phyloP scores from a whole-genome alignment of 2,329 filamentous ascomycete species.

The Colletotrichum paranaense region DNA sequence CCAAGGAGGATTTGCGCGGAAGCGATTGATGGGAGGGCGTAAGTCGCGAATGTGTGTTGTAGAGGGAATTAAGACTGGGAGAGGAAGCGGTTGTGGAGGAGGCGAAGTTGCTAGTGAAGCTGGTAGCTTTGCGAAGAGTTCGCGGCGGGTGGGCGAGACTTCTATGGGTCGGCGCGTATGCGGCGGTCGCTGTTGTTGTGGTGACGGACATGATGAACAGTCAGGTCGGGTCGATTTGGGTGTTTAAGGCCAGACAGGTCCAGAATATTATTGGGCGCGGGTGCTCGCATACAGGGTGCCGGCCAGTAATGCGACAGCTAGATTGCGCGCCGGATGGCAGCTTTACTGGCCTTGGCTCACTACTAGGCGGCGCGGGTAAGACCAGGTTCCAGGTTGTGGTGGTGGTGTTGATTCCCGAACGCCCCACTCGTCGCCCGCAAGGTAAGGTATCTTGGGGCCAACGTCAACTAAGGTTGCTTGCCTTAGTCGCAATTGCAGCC shows the following conservation, averaged over 20 bases:
- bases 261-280: conserved; percentile 23
- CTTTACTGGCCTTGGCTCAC: conserved; percentile 24
- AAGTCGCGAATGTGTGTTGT: conserved; percentile 61
- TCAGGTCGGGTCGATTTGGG: conserved; percentile 8
- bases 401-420: conserved; percentile 14
- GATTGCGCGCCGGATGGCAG: conserved; percentile 18
- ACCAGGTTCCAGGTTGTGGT: conserved; percentile 31
- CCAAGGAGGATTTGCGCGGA: conserved; percentile 77
- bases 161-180: conserved; percentile 36
- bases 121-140: conserved; percentile 56
- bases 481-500: conserved; percentile 10
- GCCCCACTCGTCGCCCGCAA: conserved; percentile 24
- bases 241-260: conserved; percentile 1
- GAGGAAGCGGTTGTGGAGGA: conserved; percentile 61
- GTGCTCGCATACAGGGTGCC: conserved; percentile 22
- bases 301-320: conserved; percentile 15
- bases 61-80: conserved; percentile 67
- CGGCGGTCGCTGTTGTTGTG: conserved; percentile 35
- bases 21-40: conserved; percentile 53
- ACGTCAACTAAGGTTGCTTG: conserved; percentile 20
- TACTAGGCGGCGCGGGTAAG: conserved; percentile 24
- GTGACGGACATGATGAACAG: conserved; percentile 34
- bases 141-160: conserved; percentile 40
- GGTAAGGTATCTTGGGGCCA: conserved; percentile 3
- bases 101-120: conserved; percentile 46